Conservation (phyloP, 176 grass and related monocot species). For the Rhynchospora breviuscula region DNA sequence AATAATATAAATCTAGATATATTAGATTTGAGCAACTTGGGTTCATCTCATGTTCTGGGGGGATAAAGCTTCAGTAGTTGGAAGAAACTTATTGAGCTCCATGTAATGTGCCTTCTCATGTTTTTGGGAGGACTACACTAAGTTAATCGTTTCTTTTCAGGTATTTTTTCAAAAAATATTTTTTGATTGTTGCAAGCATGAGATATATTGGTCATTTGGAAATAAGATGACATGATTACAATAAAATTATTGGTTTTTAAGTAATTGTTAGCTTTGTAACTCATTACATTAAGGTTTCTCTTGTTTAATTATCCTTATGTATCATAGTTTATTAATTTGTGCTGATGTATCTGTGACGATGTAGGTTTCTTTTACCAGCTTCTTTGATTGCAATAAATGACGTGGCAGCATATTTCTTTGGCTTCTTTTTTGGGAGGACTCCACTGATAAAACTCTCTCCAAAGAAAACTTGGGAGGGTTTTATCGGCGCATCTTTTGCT, state of each 20-base stretch:
- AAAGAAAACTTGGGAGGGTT: conserved; percentile 99
- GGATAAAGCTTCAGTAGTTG: not conserved
- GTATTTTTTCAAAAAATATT: not conserved
- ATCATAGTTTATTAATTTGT: conserved; percentile 15
- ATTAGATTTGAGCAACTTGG: not conserved
- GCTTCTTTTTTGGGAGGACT: conserved; percentile 95
- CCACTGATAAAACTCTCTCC: conserved; percentile 98
- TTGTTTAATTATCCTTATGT: conserved; percentile 11
- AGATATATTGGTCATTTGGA: not conserved
- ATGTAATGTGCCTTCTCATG: not conserved
- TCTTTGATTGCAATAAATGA: conserved; percentile 98
- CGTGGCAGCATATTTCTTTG: conserved; percentile 93
- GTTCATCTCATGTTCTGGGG: not conserved
- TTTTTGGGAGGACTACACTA: no score
- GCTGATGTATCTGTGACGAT: not conserved
- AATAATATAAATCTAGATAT: not conserved
- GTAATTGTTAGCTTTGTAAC: not conserved
- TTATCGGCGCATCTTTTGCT: conserved; percentile 96
- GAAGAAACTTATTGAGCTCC: not conserved
- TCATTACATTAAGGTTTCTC: not conserved
- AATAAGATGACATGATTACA: not conserved
- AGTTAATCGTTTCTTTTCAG: not conserved
- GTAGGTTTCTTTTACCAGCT: conserved; percentile 96
- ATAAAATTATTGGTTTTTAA: not conserved
- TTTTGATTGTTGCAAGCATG: not conserved